phyloP scores from a whole-genome alignment of 2,329 filamentous ascomycete species.

The Paecilomyces sp. region DNA sequence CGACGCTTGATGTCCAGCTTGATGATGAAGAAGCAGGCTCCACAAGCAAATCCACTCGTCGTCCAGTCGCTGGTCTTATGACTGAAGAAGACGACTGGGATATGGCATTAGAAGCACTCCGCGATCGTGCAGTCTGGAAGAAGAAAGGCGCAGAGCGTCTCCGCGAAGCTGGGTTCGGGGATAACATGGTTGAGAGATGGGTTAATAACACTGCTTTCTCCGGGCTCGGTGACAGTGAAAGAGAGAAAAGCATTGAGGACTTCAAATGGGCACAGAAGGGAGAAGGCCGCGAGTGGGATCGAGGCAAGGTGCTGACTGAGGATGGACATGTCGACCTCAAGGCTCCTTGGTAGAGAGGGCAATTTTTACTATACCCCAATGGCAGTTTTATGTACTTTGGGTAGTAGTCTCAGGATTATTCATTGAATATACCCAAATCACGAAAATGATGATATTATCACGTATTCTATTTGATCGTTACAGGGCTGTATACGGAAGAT shows the following conservation, averaged over 20 bases:
- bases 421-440: background rate
- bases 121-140: constrained; percentile 73
- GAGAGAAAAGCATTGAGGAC: constrained; percentile 57
- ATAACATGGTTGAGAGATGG: constrained; percentile 66
- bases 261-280: constrained; percentile 68
- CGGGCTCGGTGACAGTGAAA: constrained; percentile 19
- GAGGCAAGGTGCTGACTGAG: constrained; percentile 53
- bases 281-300: constrained; percentile 61
- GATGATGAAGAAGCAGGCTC: constrained; percentile 44
- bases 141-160: constrained; percentile 69
- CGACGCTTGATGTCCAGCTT: constrained; percentile 35
- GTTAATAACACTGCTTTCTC: constrained; percentile 55
- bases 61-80: constrained; percentile 35
- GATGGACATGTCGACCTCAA: constrained; percentile 47
- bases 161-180: constrained; percentile 69
- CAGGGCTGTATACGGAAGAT: too few species aligned
- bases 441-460: background rate
- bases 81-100: constrained; percentile 65
- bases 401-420: background rate
- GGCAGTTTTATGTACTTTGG: too few species aligned
- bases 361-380: background rate
- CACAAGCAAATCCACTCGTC: constrained; percentile 46
- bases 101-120: constrained; percentile 66
- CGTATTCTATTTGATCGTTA: too few species aligned
- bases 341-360: constrained; percentile 37